A percentile compares a stretch with the other conserved stretches of the same genome.
Evolutionary conservation across 2,329 filamentous ascomycete species (phyloP).

Genomic region (Paraconiothyrium brasiliense): DNA sequence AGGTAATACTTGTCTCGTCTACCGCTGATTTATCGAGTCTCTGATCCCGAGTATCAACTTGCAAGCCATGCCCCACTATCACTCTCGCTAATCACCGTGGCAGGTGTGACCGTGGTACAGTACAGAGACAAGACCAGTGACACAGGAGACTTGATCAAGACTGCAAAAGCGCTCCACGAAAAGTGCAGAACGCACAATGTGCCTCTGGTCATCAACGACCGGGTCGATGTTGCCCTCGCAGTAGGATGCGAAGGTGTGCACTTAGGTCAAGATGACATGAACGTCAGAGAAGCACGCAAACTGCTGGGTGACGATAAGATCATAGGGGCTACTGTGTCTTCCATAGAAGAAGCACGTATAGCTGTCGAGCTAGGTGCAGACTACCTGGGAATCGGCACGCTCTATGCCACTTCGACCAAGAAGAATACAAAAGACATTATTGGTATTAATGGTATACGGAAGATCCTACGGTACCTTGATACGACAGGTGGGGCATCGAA

Average conservation of each 20-base stretch:
- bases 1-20: conserved; percentile 58
- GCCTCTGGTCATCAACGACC: conserved; percentile 91
- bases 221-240: conserved; percentile 86
- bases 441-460: conserved; percentile 74
- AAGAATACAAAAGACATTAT: conserved; percentile 86
- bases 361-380: conserved; percentile 82
- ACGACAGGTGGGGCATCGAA: conserved; percentile 39
- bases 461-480: conserved; percentile 71
- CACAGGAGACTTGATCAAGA: conserved; percentile 75
- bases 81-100: conserved; percentile 4
- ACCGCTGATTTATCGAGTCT: not conserved
- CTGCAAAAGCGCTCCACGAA: conserved; percentile 74
- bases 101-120: conserved; percentile 82
- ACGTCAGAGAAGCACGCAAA: conserved; percentile 70
- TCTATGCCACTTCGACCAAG: conserved; percentile 85
- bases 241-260: conserved; percentile 92
- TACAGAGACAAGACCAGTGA: conserved; percentile 88
- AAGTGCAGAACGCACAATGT: conserved; percentile 74
- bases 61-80: not conserved
- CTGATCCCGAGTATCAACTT: not conserved
- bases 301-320: conserved; percentile 81
- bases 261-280: conserved; percentile 93
- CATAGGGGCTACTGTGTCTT: conserved; percentile 88
- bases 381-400: conserved; percentile 90
- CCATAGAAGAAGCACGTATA: conserved; percentile 73